Evolutionary conservation across 768 basidiomycete genomes (phyloP), one percentile per base, ranked within the genome.

Genomic region (Leucogyrophana mollusca): DNA sequence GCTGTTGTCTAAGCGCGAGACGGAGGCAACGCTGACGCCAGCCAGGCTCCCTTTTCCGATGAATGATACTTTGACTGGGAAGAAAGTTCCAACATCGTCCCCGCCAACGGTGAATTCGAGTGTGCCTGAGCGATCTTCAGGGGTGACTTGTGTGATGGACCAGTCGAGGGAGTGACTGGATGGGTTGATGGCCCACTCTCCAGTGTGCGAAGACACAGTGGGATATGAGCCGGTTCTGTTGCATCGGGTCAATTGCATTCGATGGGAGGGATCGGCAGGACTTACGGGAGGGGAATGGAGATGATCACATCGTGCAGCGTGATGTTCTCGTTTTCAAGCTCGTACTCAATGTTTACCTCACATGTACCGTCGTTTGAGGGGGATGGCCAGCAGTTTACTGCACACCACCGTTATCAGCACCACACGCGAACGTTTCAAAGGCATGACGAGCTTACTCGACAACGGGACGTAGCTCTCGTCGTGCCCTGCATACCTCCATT

Each of bases 331-430:
- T 92, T 89, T 62, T 95, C 93, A 37, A 98, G 85, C 63, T 98
- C 94, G 61, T 96, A 97, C 67, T 97, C 96, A 52, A 98, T 90
- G 67, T 90, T 94, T 49, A 98, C 90, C 53, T 95, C 93, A 55
- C 85, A 89, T 1, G 86, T 87, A n/a, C 93, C 93, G 50, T 92
- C 87, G 56, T 90, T 91, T 32, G 89, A 85, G 5, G 90, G 87
- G 10, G 92, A 85, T 10, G 94, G 96, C 94, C 94, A 98, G 68
- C 92, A 94, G 61, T 92, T 99, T 64, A 99, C 94, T 94, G 53
- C 16, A 46, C 23, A 40, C 10, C 16, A 34, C n/a, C 51, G 43
- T 20, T n/a, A 22, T 22, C 22, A 6, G 16, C 21, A 34, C 40
- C n/a, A 34, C 37, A 14, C 17, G 27, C 44, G 16, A 18, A 30